These are phyloP conservation scores for Podochytrium sp. DNA, from an alignment of 192 early-diverging fungal species.

Conservation along the genomic window DNA sequence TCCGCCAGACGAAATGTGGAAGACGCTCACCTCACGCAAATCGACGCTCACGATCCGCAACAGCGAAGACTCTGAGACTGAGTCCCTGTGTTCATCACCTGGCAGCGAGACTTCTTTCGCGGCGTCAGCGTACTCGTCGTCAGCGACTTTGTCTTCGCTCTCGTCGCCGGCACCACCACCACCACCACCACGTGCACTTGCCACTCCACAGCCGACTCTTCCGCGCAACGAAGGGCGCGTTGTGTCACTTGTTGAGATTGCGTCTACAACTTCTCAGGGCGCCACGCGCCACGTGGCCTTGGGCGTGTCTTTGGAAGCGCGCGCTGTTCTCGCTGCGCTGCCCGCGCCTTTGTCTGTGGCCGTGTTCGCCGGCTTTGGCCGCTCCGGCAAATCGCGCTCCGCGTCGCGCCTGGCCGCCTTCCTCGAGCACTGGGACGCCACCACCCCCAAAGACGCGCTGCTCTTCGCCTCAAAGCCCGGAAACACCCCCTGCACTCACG, in stretches of 20 bases:
- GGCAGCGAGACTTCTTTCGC: background rate
- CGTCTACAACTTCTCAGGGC: slow-evolving; percentile 14
- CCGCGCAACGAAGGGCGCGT: background rate
- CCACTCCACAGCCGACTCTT: background rate
- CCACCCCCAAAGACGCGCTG: background rate
- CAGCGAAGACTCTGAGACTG: background rate
- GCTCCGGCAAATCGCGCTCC: slow-evolving; percentile 51
- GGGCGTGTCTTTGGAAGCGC: slow-evolving; percentile 54
- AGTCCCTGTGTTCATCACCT: background rate
- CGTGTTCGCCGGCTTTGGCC: slow-evolving; percentile 57
- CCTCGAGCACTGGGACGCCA: slow-evolving; percentile 30
- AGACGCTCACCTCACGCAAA: too few relatives aligned
- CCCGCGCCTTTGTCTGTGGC: slow-evolving; percentile 49
- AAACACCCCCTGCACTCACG: slow-evolving; percentile 60
- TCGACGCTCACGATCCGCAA: slow-evolving; percentile 6
- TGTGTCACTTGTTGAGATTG: slow-evolving; percentile 47
- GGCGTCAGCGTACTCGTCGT: background rate
- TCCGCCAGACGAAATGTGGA: too few relatives aligned
- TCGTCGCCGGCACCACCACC: background rate
- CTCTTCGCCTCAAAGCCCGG: slow-evolving; percentile 53
- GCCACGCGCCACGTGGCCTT: slow-evolving; percentile 48
- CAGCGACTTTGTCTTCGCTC: background rate
- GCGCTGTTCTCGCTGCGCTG: slow-evolving; percentile 43
- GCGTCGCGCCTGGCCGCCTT: slow-evolving; percentile 46
- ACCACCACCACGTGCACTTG: background rate